Evolutionary conservation across 805 yeast genomes (phyloP).

Genomic region (Wickerhamomyces queroliae): DNA sequence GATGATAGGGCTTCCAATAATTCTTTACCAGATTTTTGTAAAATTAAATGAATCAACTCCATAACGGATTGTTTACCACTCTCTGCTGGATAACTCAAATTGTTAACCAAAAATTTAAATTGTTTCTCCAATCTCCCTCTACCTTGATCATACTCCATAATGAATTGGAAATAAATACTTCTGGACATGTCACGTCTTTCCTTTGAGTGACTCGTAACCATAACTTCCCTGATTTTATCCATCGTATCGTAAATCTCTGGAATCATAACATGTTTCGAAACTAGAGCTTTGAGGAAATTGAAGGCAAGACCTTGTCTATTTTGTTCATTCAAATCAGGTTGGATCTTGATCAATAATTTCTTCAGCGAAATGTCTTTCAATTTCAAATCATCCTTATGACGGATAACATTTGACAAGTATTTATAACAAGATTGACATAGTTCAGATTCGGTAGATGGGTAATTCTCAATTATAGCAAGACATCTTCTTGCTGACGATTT

Average conservation of each 20-base stretch:
- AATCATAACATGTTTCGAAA: conserved; percentile 64
- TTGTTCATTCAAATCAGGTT: conserved; percentile 89
- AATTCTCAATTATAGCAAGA: conserved; percentile 60
- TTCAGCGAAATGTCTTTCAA: conserved; percentile 69
- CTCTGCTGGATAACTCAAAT: conserved; percentile 78
- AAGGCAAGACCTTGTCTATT: conserved; percentile 84
- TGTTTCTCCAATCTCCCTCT: conserved; percentile 78
- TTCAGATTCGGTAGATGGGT: conserved; percentile 73
- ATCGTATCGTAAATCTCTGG: conserved; percentile 89
- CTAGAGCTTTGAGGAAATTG: conserved; percentile 73
- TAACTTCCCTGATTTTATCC: conserved; percentile 72
- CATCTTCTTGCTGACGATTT: conserved; percentile 56
- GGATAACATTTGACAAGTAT: conserved; percentile 64
- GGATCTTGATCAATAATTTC: conserved; percentile 63
- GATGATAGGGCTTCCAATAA: conserved; percentile 56
- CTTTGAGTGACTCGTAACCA: conserved; percentile 84
- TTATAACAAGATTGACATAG: conserved; percentile 75
- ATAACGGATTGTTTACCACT: conserved; percentile 85
- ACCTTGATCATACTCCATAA: conserved; percentile 95
- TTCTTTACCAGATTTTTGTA: conserved; percentile 58
- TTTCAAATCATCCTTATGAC: conserved; percentile 59
- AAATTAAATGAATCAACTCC: conserved; percentile 73
- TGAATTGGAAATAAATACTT: conserved; percentile 73
- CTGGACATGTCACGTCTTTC: conserved; percentile 83
- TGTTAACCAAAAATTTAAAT: conserved; percentile 72